Conservation (phyloP, 164 flowering plant genomes). For the Aristolochia contorta region DNA sequence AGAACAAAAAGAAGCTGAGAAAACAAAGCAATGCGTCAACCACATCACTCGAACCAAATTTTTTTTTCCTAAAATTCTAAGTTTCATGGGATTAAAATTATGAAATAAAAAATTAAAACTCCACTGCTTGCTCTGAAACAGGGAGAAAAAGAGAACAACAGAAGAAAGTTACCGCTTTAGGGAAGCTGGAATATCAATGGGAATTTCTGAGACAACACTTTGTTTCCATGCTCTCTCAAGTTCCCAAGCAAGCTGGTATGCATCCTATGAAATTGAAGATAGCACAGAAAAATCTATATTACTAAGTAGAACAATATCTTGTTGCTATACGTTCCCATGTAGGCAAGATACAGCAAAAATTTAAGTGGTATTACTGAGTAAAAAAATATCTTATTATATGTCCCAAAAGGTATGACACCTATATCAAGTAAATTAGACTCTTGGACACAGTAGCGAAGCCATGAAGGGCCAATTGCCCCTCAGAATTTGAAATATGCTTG, state of each 20-base stretch:
- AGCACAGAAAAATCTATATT: neutral
- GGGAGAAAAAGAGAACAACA: no score
- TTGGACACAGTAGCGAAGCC: no score
- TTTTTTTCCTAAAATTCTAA: neutral
- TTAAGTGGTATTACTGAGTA: no score
- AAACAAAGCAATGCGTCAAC: neutral
- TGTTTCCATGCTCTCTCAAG: conserved; percentile 69
- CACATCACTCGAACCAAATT: neutral
- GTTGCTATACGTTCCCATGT: no score
- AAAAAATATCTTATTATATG: no score
- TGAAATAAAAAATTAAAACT: neutral
- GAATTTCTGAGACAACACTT: conserved; percentile 38
- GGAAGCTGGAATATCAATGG: conserved; percentile 57
- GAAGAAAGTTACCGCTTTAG: conserved; percentile 41
- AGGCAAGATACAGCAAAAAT: neutral
- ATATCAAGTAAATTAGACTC: no score
- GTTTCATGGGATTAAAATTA: neutral
- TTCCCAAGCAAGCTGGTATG: conserved; percentile 82
- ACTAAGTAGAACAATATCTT: no score
- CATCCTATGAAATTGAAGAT: conserved; percentile 45
- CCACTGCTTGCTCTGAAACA: neutral
- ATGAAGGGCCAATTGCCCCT: no score
- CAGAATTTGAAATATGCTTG: no score
- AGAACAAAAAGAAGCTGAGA: neutral
- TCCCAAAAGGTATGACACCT: no score